Conservation (phyloP, 129 eudicot genomes). For the Smallanthus sonchifolius region DNA sequence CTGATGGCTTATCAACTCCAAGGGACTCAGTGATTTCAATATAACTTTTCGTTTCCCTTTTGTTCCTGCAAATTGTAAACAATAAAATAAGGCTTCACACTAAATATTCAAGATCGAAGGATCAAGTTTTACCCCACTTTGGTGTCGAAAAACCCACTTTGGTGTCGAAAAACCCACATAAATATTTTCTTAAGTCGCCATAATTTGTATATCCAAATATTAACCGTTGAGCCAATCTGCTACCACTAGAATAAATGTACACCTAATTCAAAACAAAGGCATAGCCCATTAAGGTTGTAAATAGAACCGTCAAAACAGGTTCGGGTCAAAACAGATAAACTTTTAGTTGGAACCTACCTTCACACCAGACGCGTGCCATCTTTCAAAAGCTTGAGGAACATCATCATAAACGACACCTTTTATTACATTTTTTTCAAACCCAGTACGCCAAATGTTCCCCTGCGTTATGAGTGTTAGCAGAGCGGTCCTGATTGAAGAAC, state of each 20-base stretch:
- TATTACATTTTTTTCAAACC: slow-evolving; percentile 66
- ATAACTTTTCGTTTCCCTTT: slow-evolving; percentile 78
- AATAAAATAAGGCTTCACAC: neutral
- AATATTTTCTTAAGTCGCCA: slow-evolving; percentile 80
- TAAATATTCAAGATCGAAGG: neutral
- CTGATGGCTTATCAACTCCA: slow-evolving; percentile 78
- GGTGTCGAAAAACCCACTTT: slow-evolving; percentile 79
- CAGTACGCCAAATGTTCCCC: slow-evolving; percentile 97
- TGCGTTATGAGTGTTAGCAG: slow-evolving; percentile 31
- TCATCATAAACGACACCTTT: slow-evolving; percentile 79
- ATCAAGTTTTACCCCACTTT: slow-evolving; percentile 56
- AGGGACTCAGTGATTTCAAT: slow-evolving; percentile 62
- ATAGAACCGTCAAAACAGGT: neutral
- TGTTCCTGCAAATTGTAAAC: slow-evolving; percentile 43
- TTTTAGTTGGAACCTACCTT: slow-evolving; percentile 46
- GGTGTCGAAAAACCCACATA: slow-evolving; percentile 82
- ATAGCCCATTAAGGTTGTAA: neutral
- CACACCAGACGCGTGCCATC: slow-evolving; percentile 79
- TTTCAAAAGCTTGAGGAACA: slow-evolving; percentile 87
- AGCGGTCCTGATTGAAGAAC: neutral
- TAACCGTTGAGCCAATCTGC: slow-evolving; percentile 90
- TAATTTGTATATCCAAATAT: slow-evolving; percentile 78
- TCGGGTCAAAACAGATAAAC: neutral
- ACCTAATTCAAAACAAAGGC: slow-evolving; percentile 41
- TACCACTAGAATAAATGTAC: slow-evolving; percentile 92